Evolutionary conservation across 164 flowering plant species (phyloP).

Genomic region (Saururus chinensis): DNA sequence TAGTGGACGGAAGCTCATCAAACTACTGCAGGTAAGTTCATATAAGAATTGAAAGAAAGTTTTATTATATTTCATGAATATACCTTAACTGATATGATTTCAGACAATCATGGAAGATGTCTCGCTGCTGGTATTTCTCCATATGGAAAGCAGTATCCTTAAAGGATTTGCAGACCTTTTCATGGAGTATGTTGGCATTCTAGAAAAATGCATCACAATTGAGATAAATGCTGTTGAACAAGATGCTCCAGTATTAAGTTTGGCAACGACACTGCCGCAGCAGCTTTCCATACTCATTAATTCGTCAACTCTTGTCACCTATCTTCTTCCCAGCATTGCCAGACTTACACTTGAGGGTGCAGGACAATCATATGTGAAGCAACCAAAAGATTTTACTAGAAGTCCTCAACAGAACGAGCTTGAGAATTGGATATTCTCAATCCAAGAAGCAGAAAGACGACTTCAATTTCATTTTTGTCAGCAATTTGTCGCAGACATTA

Average conservation of each 20-base stretch:
- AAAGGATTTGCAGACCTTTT: constrained; percentile 41
- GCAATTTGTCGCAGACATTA: constrained; percentile 22
- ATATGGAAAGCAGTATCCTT: constrained; percentile 42
- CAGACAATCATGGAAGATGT: constrained; percentile 35
- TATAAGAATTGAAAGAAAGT: neutral
- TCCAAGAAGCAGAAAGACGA: constrained; percentile 25
- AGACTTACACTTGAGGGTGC: constrained; percentile 12
- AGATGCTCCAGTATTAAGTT: constrained; percentile 18
- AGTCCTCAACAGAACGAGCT: constrained; percentile 17
- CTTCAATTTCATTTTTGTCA: constrained; percentile 29
- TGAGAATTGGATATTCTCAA: constrained; percentile 12
- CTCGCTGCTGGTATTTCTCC: constrained; percentile 31
- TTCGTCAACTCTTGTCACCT: constrained; percentile 24
- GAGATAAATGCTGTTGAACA: constrained; percentile 12
- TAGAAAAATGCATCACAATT: constrained; percentile 27
- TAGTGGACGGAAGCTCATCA: constrained; percentile 53
- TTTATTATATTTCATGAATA: neutral
- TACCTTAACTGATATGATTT: constrained; percentile 2
- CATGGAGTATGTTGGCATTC: constrained; percentile 31
- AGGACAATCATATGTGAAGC: constrained; percentile 8
- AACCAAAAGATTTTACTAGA: constrained; percentile 1
- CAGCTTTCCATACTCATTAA: constrained; percentile 43
- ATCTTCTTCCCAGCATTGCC: constrained; percentile 25
- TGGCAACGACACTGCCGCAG: constrained; percentile 26
- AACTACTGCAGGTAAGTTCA: constrained; percentile 43